A percentile compares a stretch with the other conserved stretches of the same genome.
These are phyloP conservation scores for Cladophialophora psammophila DNA, from an alignment of 2,329 filamentous ascomycete genomes.

Conservation along the genomic window DNA sequence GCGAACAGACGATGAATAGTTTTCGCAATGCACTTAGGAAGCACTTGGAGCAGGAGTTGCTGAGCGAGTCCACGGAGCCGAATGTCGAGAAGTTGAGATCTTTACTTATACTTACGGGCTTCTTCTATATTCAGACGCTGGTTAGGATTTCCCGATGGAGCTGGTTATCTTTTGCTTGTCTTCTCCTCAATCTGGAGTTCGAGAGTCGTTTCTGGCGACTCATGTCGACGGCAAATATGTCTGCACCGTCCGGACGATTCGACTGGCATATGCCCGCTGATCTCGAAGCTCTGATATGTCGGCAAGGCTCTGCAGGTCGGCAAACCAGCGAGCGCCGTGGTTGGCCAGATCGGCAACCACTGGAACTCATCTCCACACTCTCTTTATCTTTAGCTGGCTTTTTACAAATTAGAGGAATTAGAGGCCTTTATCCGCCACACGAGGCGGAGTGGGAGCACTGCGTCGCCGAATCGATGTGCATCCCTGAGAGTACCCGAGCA, in stretches of 20 bases:
- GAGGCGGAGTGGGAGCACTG: not conserved
- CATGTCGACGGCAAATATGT: not conserved
- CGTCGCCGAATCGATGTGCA: not conserved
- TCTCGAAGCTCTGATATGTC: too few species aligned
- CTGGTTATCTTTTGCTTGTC: conserved; percentile 9
- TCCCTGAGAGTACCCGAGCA: not conserved
- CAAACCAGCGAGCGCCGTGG: not conserved
- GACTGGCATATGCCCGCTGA: too few species aligned
- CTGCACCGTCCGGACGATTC: too few species aligned
- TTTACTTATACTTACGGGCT: conserved; percentile 8
- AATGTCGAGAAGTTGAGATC: not conserved
- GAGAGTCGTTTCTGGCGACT: not conserved
- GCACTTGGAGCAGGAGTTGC: not conserved
- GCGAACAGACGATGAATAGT: not conserved
- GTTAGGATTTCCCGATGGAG: not conserved
- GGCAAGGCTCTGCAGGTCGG: conserved; percentile 4
- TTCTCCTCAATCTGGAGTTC: not conserved
- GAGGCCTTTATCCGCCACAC: not conserved
- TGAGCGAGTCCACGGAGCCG: not conserved
- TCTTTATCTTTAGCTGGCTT: not conserved
- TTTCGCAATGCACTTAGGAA: not conserved
- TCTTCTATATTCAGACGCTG: not conserved
- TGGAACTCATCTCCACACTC: conserved; percentile 3
- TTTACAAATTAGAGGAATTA: not conserved
- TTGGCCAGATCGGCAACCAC: conserved; percentile 21